Evolutionary conservation across 257 asterid species (phyloP), one percentile per base, ranked within the genome.

Genomic region (Marsdenia floribunda): DNA sequence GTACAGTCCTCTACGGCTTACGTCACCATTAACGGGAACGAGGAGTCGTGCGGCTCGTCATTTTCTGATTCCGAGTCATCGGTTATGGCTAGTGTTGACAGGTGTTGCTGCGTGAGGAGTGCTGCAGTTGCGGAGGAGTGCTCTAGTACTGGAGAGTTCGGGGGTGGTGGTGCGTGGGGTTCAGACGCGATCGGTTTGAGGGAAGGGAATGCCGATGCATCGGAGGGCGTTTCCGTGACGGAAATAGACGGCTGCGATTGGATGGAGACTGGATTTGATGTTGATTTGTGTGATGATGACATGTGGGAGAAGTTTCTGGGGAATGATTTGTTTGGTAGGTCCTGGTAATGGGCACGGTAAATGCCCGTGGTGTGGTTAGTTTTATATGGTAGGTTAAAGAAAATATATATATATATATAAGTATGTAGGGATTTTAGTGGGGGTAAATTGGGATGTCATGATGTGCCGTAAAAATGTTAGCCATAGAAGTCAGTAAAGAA

Each of bases 21-120:
- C 86, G 84, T 90, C 74, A 90, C 96, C 13, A 90, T 90, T 65
- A 83, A 90, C 78, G 89, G 90, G 1, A 90, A 90, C 80, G 96
- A 90, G 82, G 93, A 85, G 85, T 81, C 88, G 0, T 90, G 96
- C 76, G 96, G 96, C 35, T 88, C 96, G n/a, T 88, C 96, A n/a
- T 90, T 86, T 77, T 86, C 91, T 38, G 88, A 85, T 77, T 68
- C 81, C 73, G 89, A 88, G 18, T 83, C 93, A 14, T 85, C 96
- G 70, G 83, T 88, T 38, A 90, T 90, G 96, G 96, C 88, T 50
- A 88, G 96, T 82, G 40, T 86, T 46, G 90, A 90, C 80, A 82
- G 73, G 84, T 84, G 93, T 14, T 77, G 85, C 73, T 78, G 85
- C 68, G 68, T 76, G 22, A 71, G 72, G 74, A 55, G 61, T 16